Conservation (phyloP, 441 rosid species). For the Cnidoscolus chayamansa region DNA sequence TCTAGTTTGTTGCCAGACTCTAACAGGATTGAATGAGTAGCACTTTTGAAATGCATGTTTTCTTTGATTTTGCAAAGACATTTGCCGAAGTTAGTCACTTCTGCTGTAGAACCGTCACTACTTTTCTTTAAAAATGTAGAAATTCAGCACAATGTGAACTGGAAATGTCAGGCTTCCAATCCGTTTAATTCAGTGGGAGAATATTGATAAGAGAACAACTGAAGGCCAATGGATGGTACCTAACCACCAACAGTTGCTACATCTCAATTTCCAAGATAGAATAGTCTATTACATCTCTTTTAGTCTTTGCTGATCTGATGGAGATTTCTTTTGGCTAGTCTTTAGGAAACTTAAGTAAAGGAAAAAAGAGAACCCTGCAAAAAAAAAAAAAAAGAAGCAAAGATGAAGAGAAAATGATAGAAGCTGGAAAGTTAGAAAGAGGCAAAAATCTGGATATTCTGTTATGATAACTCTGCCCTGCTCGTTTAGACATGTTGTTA, state of each 20-base stretch:
- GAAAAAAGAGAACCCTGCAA: not conserved
- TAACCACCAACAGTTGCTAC: not conserved
- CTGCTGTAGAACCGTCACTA: not conserved
- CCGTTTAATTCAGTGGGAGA: not conserved
- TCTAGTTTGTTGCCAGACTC: not conserved
- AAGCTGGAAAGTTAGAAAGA: not conserved
- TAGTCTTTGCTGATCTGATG: not conserved
- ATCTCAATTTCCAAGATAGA: not conserved
- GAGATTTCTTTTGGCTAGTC: not conserved
- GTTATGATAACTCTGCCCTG: not conserved
- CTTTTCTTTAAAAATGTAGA: not conserved
- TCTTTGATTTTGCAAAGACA: not conserved
- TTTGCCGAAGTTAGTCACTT: not conserved
- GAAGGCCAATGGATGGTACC: not conserved
- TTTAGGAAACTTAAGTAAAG: not conserved
- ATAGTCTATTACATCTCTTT: not conserved
- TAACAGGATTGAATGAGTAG: not conserved
- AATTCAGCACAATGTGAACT: not conserved
- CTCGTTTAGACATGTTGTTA: not conserved
- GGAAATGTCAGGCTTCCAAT: not conserved
- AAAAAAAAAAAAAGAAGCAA: not conserved
- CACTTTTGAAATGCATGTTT: not conserved
- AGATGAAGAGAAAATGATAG: not conserved
- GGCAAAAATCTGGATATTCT: not conserved
- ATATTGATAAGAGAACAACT: not conserved